Evolutionary conservation across 306 rosid genomes (phyloP).

Genomic region (Heteromeles arbutifolia): DNA sequence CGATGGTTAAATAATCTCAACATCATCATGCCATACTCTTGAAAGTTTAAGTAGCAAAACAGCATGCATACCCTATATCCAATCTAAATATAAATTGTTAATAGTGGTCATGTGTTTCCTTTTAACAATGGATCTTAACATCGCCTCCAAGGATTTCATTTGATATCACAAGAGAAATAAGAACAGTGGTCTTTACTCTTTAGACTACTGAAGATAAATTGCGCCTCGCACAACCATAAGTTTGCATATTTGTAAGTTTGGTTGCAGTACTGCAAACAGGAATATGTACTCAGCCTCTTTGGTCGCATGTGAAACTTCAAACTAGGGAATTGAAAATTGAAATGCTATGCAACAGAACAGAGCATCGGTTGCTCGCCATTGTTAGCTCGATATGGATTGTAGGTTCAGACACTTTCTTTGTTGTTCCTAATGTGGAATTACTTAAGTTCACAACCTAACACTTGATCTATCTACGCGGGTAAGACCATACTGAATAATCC

Average conservation of each 20-base stretch:
- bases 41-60: not conserved
- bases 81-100: not conserved
- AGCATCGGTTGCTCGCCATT: not conserved
- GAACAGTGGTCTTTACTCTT: not conserved
- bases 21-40: not conserved
- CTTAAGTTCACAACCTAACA: not conserved
- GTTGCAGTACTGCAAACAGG: not conserved
- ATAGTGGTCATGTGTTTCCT: not conserved
- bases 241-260: not conserved
- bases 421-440: not conserved
- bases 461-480: not conserved
- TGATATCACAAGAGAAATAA: not conserved
- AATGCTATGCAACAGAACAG: not conserved
- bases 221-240: not conserved
- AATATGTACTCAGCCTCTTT: not conserved
- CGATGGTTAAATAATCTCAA: not conserved
- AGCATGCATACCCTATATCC: not conserved
- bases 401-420: not conserved
- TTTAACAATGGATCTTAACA: not conserved
- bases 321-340: not conserved
- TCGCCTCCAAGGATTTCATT: not conserved
- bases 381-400: not conserved
- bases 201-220: not conserved
- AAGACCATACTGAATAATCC: not conserved
- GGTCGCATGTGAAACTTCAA: not conserved